These are phyloP conservation scores for Galeopsis tetrahit DNA, from an alignment of 257 asterid genomes.

Conservation along the genomic window DNA sequence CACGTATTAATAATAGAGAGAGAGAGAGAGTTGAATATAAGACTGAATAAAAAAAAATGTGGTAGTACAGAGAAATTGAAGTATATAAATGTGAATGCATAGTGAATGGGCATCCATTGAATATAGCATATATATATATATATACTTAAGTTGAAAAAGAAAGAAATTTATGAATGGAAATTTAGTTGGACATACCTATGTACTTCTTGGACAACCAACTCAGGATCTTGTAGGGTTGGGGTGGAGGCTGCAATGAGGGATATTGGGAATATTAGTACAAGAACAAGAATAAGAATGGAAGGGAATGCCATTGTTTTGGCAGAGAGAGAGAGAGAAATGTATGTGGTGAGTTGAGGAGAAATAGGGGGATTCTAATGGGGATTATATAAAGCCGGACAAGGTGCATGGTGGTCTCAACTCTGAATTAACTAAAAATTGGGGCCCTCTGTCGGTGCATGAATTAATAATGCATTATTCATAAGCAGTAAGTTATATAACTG, in stretches of 20 bases:
- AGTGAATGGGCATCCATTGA: no score
- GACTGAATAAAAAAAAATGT: no score
- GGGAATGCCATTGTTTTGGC: slow-evolving; percentile 42
- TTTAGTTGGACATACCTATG: slow-evolving; percentile 44
- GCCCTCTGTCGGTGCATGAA: slow-evolving; percentile 27
- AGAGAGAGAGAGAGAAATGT: slow-evolving; percentile 4
- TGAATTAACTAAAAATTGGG: slow-evolving; percentile 49
- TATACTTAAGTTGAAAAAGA: no score
- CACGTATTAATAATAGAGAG: no score
- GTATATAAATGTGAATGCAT: no score
- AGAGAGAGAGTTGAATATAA: no score
- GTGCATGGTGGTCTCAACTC: slow-evolving; percentile 36
- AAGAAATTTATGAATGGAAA: neutral
- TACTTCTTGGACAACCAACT: slow-evolving; percentile 52
- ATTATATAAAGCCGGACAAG: slow-evolving; percentile 39
- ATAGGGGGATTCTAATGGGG: slow-evolving; percentile 34
- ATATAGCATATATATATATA: no score
- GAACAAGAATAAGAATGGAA: slow-evolving; percentile 17
- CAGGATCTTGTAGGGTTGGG: slow-evolving; percentile 47
- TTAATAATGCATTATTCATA: neutral
- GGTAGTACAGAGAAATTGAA: no score
- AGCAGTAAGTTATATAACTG: no score
- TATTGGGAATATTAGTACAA: slow-evolving; percentile 33
- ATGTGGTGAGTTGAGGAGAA: slow-evolving; percentile 1
- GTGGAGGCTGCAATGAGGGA: slow-evolving; percentile 46